These are phyloP conservation scores for Xerophyta viscosa DNA, from an alignment of 106 monocot species.

Conservation along the genomic window DNA sequence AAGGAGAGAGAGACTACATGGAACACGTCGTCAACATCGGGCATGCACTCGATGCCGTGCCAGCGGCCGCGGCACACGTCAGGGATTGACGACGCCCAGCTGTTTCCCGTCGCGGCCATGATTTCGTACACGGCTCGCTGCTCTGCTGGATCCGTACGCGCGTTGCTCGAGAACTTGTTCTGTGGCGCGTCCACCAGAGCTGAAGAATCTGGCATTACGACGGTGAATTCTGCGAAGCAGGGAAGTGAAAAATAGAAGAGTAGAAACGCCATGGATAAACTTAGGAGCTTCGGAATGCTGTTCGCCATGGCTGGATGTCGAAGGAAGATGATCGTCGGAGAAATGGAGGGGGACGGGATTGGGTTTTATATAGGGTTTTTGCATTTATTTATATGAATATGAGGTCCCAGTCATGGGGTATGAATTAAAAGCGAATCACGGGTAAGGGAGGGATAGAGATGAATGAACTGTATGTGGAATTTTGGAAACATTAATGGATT, in stretches of 20 bases:
- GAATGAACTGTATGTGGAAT: conserved; percentile 22
- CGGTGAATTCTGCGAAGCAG: conserved; percentile 31
- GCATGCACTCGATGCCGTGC: conserved; percentile 97
- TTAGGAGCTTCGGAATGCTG: not conserved
- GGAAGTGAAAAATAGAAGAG: conserved; percentile 2
- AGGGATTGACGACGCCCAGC: conserved; percentile 64
- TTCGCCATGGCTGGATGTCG: not conserved
- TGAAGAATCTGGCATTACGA: conserved; percentile 49
- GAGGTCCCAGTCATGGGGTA: conserved; percentile 2
- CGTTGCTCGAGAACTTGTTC: conserved; percentile 38
- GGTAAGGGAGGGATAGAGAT: conserved; percentile 13
- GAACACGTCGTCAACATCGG: conserved; percentile 51
- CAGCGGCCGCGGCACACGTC: conserved; percentile 83
- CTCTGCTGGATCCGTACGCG: conserved; percentile 68
- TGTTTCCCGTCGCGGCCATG: conserved; percentile 82
- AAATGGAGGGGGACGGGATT: no score
- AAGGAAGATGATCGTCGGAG: not conserved
- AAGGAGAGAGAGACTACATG: conserved; percentile 93
- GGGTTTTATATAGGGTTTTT: not conserved
- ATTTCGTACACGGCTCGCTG: conserved; percentile 74
- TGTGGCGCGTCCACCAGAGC: conserved; percentile 48
- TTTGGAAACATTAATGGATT: conserved; percentile 29
- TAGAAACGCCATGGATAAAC: not conserved
- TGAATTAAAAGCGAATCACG: conserved; percentile 27
- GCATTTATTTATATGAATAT: not conserved